Evolutionary conservation across 306 rosid genomes (phyloP).

Genomic region (Fragaria nilgerrensis): DNA sequence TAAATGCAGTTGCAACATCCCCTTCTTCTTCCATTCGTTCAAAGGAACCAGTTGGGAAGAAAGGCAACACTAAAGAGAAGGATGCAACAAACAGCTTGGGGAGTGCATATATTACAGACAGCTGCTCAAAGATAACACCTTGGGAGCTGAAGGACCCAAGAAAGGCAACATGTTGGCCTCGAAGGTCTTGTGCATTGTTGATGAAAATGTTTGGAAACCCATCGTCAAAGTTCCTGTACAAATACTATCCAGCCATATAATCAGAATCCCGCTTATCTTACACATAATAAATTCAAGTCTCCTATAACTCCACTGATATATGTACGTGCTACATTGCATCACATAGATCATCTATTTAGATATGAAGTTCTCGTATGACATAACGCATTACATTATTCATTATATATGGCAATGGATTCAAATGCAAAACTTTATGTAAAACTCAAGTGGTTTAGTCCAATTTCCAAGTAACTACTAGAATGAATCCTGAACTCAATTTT

Average conservation of each 20-base stretch:
- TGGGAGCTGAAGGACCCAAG: conserved; percentile 91
- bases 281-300: neutral
- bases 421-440: neutral
- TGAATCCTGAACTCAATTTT: neutral
- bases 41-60: conserved; percentile 96
- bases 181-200: conserved; percentile 83
- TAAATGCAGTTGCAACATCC: conserved; percentile 98
- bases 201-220: conserved; percentile 90
- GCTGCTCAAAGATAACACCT: conserved; percentile 88
- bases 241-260: conserved; percentile 24
- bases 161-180: conserved; percentile 95
- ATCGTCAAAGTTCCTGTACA: conserved; percentile 84
- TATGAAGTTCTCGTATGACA: neutral
- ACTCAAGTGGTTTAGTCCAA: neutral
- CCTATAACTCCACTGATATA: neutral
- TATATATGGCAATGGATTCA: neutral
- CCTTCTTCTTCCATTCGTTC: conserved; percentile 99
- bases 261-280: conserved; percentile 21
- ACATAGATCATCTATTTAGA: neutral
- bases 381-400: neutral
- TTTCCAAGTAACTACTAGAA: neutral
- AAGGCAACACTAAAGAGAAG: conserved; percentile 91
- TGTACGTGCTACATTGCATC: neutral
- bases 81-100: conserved; percentile 92
- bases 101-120: conserved; percentile 86